Base-by-base conservation (phyloP, 1,139 yeast species). In the Blastobotrys proliferans region DNA sequence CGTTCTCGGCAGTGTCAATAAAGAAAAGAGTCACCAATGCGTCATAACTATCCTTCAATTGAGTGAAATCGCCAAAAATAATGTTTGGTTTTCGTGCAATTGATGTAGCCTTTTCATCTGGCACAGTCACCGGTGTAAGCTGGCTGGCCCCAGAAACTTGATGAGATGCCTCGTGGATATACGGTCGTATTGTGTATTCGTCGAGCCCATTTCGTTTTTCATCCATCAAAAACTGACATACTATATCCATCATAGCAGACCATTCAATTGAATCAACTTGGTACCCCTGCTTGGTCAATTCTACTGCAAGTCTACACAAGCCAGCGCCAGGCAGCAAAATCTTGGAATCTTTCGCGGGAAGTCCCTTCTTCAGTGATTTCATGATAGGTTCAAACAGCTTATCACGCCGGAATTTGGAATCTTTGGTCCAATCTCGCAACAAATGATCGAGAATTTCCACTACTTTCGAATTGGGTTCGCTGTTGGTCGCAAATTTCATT, bases 1-100 rank as follows among this genome's bases (percentile, higher is more conserved):
- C 59, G 55, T 86, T 85, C 55, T 86, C 94, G 0, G 96, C 95
- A 0, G 96, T 87, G 58, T 87, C 96, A 19, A 87, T 69, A 61
- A 87, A 85, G 57, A 81, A 87, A 2, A 83, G 83, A 1, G 92
- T 76, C 2, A 83, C 78, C 1, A 87, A 69, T 8, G 58, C 57
- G 34, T 63, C 64, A 40, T 61, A 62, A 5, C 28, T 24, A 10
- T 35, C 26, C 6, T 16, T 26, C 25, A 40, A 18, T 11, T 30
- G 16, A 30, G 78, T 70, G 58, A 87, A 86, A 63, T 87, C 88
- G n/a, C 77, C 81, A 47, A 75, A 73, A 44, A 70, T 69, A n/a
- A 80, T 61, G 4, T 56, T 54, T 31, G 84, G 64, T 50, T 74
- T 78, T n/a, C n/a, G n/a, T n/a, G n/a, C n/a, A n/a, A n/a, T n/a